Percentiles rank a stretch among this genome's conserved stretches.
phyloP scores from a whole-genome alignment of 352 stramenopile genomes.

The Globisporangium yorkense region DNA sequence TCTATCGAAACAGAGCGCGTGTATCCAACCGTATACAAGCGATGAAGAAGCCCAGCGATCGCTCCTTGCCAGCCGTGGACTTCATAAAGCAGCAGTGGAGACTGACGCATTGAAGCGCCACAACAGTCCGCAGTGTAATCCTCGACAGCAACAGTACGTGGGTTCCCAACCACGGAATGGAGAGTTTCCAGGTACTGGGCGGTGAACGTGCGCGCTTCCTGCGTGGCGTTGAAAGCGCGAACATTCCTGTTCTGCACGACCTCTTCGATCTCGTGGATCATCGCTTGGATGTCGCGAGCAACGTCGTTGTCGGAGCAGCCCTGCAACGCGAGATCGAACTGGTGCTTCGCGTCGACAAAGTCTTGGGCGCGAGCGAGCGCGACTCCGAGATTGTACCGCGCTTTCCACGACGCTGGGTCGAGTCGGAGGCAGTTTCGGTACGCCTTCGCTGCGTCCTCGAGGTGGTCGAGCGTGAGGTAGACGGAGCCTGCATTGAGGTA shows the following conservation, averaged over 20 bases:
- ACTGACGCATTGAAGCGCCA: not conserved
- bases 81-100: slow-evolving; percentile 25
- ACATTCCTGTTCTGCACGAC: slow-evolving; percentile 30
- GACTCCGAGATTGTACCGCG: slow-evolving; percentile 44
- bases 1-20: slow-evolving; percentile 17
- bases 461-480: slow-evolving; percentile 43
- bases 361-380: slow-evolving; percentile 33
- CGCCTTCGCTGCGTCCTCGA: slow-evolving; percentile 42
- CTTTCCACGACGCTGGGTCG: slow-evolving; percentile 33
- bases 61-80: slow-evolving; percentile 32
- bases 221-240: slow-evolving; percentile 22
- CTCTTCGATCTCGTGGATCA: slow-evolving; percentile 42
- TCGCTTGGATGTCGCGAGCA: slow-evolving; percentile 16
- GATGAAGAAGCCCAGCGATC: slow-evolving; percentile 38
- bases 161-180: slow-evolving; percentile 14
- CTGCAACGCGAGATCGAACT: slow-evolving; percentile 29
- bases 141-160: slow-evolving; percentile 1
- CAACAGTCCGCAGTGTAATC: slow-evolving; percentile 20
- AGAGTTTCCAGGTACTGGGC: slow-evolving; percentile 35
- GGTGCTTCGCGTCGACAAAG: slow-evolving; percentile 38
- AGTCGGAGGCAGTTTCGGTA: slow-evolving; percentile 43
- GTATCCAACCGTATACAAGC: slow-evolving; percentile 20
- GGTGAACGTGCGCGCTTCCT: slow-evolving; percentile 39
- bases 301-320: slow-evolving; percentile 12
- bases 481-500: slow-evolving; percentile 52